phyloP scores from a whole-genome alignment of 2,329 filamentous ascomycete genomes.

The Nemania serpens region DNA sequence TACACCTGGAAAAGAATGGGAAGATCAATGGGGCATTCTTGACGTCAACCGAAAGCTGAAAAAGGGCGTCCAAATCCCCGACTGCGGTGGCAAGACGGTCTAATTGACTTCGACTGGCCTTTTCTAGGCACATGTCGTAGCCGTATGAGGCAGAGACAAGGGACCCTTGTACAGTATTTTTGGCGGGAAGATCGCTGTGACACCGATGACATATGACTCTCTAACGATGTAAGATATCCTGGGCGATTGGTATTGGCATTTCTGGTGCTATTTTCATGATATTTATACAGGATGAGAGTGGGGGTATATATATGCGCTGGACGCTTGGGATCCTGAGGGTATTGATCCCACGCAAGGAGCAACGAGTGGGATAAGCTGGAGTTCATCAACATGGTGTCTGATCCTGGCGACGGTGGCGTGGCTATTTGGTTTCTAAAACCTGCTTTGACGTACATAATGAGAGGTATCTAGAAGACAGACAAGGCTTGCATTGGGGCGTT shows the following conservation, averaged over 20 bases:
- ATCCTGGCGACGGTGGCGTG: background rate
- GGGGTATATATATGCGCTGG: conserved; percentile 6
- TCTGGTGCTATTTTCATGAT: background rate
- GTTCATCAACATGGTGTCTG: conserved; percentile 1
- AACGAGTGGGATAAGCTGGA: background rate
- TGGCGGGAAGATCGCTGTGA: background rate
- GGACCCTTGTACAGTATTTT: conserved; percentile 4
- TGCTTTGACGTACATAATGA: conserved; percentile 5
- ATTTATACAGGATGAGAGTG: background rate
- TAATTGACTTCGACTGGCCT: conserved; percentile 29
- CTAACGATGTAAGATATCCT: conserved; percentile 4
- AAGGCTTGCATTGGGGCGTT: background rate
- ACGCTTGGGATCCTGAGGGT: background rate
- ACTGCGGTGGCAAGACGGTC: conserved; percentile 78
- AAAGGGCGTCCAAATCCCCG: conserved; percentile 79
- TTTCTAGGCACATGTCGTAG: background rate
- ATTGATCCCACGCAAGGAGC: background rate
- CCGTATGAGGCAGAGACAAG: background rate
- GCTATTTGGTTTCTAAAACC: background rate
- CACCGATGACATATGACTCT: conserved; percentile 10
- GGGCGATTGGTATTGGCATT: conserved; percentile 14
- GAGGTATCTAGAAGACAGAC: background rate
- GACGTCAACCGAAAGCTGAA: conserved; percentile 85
- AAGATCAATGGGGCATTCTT: conserved; percentile 95
- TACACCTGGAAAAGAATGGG: conserved; percentile 73